These are phyloP conservation scores for Musa schizocarpa DNA, from an alignment of 176 grass and related monocot species.

Conservation along the genomic window DNA sequence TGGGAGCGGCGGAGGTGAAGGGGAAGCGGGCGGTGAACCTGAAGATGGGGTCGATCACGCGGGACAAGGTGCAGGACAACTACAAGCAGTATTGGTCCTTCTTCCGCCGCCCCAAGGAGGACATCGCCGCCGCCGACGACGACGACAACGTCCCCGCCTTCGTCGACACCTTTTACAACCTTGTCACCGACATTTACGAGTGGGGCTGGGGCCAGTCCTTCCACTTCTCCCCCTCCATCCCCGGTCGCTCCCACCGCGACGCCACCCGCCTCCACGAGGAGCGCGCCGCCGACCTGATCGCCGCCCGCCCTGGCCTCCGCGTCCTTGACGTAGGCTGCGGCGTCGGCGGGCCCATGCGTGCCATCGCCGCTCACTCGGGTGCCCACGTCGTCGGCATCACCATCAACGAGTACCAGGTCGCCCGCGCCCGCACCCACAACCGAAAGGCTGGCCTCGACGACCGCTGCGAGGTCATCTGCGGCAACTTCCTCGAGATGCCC, in stretches of 20 bases:
- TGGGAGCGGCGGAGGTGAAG: constrained; percentile 96
- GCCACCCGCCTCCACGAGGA: constrained; percentile 86
- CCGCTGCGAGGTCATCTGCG: constrained; percentile 77
- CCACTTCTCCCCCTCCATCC: constrained; percentile 87
- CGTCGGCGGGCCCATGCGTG: constrained; percentile 90
- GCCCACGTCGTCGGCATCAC: constrained; percentile 67
- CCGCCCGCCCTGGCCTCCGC: constrained; percentile 35
- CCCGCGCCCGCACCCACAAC: constrained; percentile 75
- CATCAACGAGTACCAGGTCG: constrained; percentile 98
- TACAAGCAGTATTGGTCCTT: constrained; percentile 99
- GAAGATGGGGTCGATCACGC: constrained; percentile 85
- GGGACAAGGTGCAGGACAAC: constrained; percentile 83
- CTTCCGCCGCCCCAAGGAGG: constrained; percentile 79
- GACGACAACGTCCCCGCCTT: constrained; percentile 79
- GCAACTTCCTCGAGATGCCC: constrained; percentile 96
- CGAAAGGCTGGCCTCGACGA: constrained; percentile 60
- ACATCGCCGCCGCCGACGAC: constrained; percentile 32
- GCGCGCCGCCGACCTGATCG: constrained; percentile 65
- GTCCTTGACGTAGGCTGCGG: constrained; percentile 81
- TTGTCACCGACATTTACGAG: constrained; percentile 99
- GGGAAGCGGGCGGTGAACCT: constrained; percentile 95
- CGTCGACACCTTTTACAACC: constrained; percentile 99
- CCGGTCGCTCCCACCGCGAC: constrained; percentile 60
- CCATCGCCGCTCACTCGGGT: constrained; percentile 62
- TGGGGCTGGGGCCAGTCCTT: constrained; percentile 99